phyloP scores from a whole-genome alignment of 805 yeast species.

The Saturnispora sanitii region DNA sequence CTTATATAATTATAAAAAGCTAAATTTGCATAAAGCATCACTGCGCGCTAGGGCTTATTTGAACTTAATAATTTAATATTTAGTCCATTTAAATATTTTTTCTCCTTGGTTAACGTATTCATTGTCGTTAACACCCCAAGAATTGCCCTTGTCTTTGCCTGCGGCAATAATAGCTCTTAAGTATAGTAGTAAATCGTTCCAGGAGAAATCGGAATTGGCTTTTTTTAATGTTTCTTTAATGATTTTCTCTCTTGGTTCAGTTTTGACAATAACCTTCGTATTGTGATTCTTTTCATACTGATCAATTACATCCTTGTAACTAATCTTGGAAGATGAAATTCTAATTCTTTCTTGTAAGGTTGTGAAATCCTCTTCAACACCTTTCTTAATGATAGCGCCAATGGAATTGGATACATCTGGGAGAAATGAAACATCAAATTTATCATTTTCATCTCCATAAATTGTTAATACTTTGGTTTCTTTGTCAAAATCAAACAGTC shows the following conservation, averaged over 20 bases:
- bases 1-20: too few species aligned
- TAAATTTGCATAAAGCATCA: too few species aligned
- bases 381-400: constrained; percentile 31
- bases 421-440: constrained; percentile 29
- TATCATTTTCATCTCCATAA: constrained; percentile 32
- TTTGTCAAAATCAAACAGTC: constrained; percentile 30
- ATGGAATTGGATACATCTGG: constrained; percentile 38
- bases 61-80: too few species aligned
- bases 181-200: constrained; percentile 30
- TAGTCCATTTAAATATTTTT: constrained; percentile 36
- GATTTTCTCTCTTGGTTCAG: constrained; percentile 26
- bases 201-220: too few species aligned
- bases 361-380: constrained; percentile 22
- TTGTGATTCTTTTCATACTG: constrained; percentile 33
- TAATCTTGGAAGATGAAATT: constrained; percentile 32
- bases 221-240: constrained; percentile 25
- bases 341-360: constrained; percentile 36
- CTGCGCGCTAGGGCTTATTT: too few species aligned
- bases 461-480: constrained; percentile 28
- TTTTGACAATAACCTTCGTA: constrained; percentile 27
- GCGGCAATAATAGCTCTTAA: constrained; percentile 28
- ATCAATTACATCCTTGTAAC: constrained; percentile 30
- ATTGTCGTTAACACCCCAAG: constrained; percentile 25
- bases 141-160: constrained; percentile 35
- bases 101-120: constrained; percentile 40